A percentile compares a stretch with the other conserved stretches of the same genome.
phyloP scores from a whole-genome alignment of 2,329 filamentous ascomycete genomes.

The Alternaria arbusti region DNA sequence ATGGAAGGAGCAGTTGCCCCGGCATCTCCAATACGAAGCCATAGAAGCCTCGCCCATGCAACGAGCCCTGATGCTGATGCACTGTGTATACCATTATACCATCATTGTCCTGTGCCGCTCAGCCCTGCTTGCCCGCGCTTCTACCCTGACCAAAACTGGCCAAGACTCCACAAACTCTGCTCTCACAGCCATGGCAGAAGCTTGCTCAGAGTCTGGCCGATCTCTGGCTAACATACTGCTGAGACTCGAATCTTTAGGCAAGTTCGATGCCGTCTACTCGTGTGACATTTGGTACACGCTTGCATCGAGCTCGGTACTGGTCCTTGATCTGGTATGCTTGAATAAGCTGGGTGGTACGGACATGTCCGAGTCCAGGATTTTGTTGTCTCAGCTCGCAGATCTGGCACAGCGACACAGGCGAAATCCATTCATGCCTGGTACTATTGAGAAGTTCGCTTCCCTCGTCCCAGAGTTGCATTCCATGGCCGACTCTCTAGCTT shows the following conservation, averaged over 20 bases:
- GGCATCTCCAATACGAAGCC: slow-evolving; percentile 45
- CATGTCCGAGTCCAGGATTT: slow-evolving; percentile 36
- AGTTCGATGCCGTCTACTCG: slow-evolving; percentile 51
- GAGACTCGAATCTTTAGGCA: slow-evolving; percentile 45
- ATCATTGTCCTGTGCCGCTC: slow-evolving; percentile 48
- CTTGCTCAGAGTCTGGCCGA: slow-evolving; percentile 49
- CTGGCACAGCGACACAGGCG: slow-evolving; percentile 39
- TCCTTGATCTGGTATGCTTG: slow-evolving; percentile 47
- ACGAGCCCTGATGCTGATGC: slow-evolving; percentile 49
- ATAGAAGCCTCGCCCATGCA: slow-evolving; percentile 44
- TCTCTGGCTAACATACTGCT: slow-evolving; percentile 42
- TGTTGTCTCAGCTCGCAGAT: slow-evolving; percentile 46
- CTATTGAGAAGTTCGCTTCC: slow-evolving; percentile 46
- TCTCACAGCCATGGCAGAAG: slow-evolving; percentile 44
- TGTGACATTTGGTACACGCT: slow-evolving; percentile 53
- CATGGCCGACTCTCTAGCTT: slow-evolving; percentile 39
- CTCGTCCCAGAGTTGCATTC: slow-evolving; percentile 47
- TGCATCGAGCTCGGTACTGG: slow-evolving; percentile 46
- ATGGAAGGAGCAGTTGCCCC: slow-evolving; percentile 50
- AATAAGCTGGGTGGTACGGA: slow-evolving; percentile 25
- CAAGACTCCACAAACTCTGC: slow-evolving; percentile 33
- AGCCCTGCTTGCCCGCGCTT: slow-evolving; percentile 48
- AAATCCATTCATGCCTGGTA: slow-evolving; percentile 48
- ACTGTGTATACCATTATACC: slow-evolving; percentile 51
- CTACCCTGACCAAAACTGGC: slow-evolving; percentile 35